Conservation (phyloP, 176 grass and related monocot genomes). For the Rhynchospora breviuscula region DNA sequence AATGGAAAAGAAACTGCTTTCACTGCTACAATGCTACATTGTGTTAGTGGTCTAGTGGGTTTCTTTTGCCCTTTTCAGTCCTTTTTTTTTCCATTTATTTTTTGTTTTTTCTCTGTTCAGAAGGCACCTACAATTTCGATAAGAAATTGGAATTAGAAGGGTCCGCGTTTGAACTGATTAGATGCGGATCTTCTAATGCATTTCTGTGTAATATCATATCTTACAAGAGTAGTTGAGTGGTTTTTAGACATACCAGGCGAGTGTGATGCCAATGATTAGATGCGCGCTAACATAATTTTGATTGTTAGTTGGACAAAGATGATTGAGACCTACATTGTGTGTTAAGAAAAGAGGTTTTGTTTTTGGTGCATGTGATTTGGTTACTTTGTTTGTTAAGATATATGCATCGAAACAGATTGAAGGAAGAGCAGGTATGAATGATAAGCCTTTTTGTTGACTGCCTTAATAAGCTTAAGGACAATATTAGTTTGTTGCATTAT, state of each 20-base stretch:
- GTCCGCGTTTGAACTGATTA: neutral
- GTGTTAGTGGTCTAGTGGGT: neutral
- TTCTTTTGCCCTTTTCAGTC: neutral
- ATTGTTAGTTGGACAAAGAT: constrained; percentile 16
- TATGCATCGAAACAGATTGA: neutral
- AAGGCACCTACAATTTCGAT: constrained; percentile 4
- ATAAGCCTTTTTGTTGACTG: neutral
- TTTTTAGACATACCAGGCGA: neutral
- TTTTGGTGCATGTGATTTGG: constrained; percentile 13
- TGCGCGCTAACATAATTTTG: constrained; percentile 17
- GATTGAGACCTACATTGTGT: neutral
- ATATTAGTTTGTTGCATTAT: constrained; percentile 15
- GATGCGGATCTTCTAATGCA: neutral
- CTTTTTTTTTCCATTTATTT: neutral
- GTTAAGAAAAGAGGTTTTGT: neutral
- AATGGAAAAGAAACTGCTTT: neutral
- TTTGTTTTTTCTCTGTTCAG: neutral
- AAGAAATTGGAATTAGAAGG: constrained; percentile 8
- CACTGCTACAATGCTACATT: constrained; percentile 11
- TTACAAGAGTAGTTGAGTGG: neutral
- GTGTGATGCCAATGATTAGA: neutral
- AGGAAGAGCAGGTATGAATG: neutral
- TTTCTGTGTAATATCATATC: neutral
- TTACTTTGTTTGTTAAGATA: neutral
- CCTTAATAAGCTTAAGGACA: neutral